Base-by-base conservation (phyloP, 2,329 filamentous ascomycete species). In the Botrytis paeoniae region DNA sequence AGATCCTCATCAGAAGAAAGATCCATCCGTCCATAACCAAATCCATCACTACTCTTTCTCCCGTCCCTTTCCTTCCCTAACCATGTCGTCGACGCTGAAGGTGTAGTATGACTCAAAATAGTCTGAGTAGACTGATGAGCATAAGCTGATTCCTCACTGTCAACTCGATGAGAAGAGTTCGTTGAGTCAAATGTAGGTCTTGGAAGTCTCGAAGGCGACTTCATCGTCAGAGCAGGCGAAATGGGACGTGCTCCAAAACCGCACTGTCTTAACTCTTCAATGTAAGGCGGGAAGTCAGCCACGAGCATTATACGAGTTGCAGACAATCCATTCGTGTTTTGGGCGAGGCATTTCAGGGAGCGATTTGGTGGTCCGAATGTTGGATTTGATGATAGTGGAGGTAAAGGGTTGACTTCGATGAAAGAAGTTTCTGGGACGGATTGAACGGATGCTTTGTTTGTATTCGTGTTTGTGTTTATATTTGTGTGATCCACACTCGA, bases 271-370 rank as follows among this genome's bases (percentile, higher is more conserved):
- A 35, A 29, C 12, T 32, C 51, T 57, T 6, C n/a, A 14, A n/a
- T 43, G 37, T n/a, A 72, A 41, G 41, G 70, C 43, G 66, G 61
- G 39, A 48, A 69, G 51, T 61, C 43, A 39, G 29, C 62, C 59
- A 63, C 59, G 29, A 72, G 39, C 43, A 66, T 65, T n/a, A 60
- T 68, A 2, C n/a, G 25, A 20, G 48, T 59, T 20, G 25, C 16
- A 16, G 70, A 29, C 20, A 62, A 25, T 22, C 20, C 48, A n/a
- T 20, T 12, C 3, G 48, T 20, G 1, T 57, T 57, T 57, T 16
- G 35, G 3, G 35, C 16, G 65, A 32, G 16, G 0, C 16, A 25
- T 39, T 68, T 29, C 29, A 35, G 1, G 9, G 35, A 41, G 6
- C n/a, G 48, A 9, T 18, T 18, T 57, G 25, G 48, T 57, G n/a